Percentiles rank a stretch among this genome's conserved stretches.
Conservation (phyloP, 371 early-diverging fungal species). For the Synchytrium microbalum region DNA sequence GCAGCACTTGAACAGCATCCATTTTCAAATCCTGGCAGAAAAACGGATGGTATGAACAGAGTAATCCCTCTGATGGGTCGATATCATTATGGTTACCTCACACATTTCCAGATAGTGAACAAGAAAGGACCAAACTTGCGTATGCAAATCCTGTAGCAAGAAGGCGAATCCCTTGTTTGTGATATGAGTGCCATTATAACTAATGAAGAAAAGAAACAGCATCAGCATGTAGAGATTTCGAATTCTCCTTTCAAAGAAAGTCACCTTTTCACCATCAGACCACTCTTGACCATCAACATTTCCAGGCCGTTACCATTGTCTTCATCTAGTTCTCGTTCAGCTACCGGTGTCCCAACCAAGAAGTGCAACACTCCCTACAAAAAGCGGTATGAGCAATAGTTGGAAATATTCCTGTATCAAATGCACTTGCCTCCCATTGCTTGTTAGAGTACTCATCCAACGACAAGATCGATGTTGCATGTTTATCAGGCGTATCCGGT, state of each 20-base stretch:
- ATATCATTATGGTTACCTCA: conserved; percentile 33
- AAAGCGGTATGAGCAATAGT: neutral
- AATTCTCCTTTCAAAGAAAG: too few relatives aligned
- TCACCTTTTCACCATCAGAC: conserved; percentile 54
- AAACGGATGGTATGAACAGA: neutral
- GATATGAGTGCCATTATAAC: conserved; percentile 43
- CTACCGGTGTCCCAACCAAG: conserved; percentile 81
- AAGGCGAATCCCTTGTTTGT: conserved; percentile 96
- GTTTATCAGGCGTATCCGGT: conserved; percentile 55
- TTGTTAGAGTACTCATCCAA: conserved; percentile 75
- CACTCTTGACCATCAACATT: conserved; percentile 35
- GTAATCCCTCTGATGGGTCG: neutral
- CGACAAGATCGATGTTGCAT: conserved; percentile 55
- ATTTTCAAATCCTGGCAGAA: conserved; percentile 55
- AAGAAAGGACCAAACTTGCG: conserved; percentile 92
- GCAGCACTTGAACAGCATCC: conserved; percentile 86
- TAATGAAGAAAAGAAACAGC: neutral
- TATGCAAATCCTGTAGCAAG: conserved; percentile 82
- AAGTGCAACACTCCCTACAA: conserved; percentile 72
- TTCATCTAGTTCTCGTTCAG: conserved; percentile 53
- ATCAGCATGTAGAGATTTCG: conserved; percentile 20
- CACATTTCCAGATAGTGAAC: conserved; percentile 87
- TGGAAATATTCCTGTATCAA: neutral
- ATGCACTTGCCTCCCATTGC: conserved; percentile 65
- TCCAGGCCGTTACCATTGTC: neutral